These are phyloP conservation scores for Desmodesmus armatus DNA, from an alignment of 139 green algal species.

Conservation along the genomic window DNA sequence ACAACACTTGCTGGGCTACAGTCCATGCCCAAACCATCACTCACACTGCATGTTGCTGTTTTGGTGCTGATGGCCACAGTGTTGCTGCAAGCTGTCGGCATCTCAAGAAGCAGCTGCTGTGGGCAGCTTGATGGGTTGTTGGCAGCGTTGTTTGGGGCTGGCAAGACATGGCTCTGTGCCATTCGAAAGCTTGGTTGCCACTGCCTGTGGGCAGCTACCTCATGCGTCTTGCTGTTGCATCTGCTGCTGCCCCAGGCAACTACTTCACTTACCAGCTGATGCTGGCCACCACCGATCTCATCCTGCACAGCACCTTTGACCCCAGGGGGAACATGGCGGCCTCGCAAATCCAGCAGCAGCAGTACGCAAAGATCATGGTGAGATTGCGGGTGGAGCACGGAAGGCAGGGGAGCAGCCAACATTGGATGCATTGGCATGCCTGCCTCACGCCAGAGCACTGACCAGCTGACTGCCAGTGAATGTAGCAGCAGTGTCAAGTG, in stretches of 20 bases:
- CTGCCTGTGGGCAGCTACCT: too few species aligned
- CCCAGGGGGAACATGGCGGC: not conserved
- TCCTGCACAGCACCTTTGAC: slow-evolving; percentile 35
- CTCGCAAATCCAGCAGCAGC: not conserved
- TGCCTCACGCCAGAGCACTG: not conserved
- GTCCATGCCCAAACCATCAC: not conserved
- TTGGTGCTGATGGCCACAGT: too few species aligned
- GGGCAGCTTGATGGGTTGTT: too few species aligned
- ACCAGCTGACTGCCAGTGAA: not conserved
- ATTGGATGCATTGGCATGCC: too few species aligned
- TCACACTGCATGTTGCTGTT: too few species aligned
- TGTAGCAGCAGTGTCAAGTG: too few species aligned
- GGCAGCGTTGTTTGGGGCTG: too few species aligned
- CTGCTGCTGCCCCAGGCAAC: slow-evolving; percentile 28
- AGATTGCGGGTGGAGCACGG: not conserved
- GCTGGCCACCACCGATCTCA: slow-evolving; percentile 15
- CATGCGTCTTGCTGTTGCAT: not conserved
- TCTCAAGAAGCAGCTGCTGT: too few species aligned
- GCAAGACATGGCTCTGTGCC: too few species aligned
- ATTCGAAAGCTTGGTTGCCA: too few species aligned
- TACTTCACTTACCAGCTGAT: slow-evolving; percentile 24
- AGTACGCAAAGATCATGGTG: slow-evolving; percentile 22
- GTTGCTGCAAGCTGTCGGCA: too few species aligned
- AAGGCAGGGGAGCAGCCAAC: too few species aligned
- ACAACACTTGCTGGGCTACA: not conserved